Base-by-base conservation (phyloP, 2,329 filamentous ascomycete species). In the Cadophora gregata region DNA sequence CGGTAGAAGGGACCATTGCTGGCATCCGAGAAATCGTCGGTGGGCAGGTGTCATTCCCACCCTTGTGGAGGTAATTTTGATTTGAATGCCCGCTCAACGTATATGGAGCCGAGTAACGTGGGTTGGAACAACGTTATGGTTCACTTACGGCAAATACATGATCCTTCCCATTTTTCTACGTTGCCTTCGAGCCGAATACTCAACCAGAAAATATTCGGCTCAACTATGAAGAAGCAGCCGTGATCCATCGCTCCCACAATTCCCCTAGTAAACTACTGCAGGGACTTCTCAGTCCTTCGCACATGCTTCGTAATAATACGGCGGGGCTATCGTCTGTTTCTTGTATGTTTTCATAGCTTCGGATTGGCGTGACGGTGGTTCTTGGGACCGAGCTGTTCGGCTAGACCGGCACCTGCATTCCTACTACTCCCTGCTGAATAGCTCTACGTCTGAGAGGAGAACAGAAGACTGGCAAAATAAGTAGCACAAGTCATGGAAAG, bases 331-430 rank as follows among this genome's bases (percentile, higher is more conserved):
- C 7, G 19, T 9, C 19, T 47, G 10, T 7, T 1, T 21, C 9
- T 21, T 21, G n/a, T 21, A 21, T 47, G 6, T 6, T 47, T 21
- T 47, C 42, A 21, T 21, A 21, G 42, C 19, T 47, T 47, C 7
- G 14, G 14, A n/a, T 47, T 47, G 4, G 2, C 42, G n/a, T 19
- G 42, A 47, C 19, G 7, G 5, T 21, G 31, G 42, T 53, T 12
- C 9, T 14, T 19, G 24, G 24, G 16, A 29, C 27, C 25, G 27
- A 25, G 50, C 14, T 31, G 50, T 19, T 53, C 50, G 50, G 50
- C 50, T 53, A 19, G 50, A 14, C 25, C 50, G 50, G 50, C 50
- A 53, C n/a, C n/a, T n/a, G n/a, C n/a, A n/a, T n/a, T n/a, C n/a
- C n/a, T n/a, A n/a, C n/a, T 25, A 31, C 50, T 53, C 31, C 50